Base-by-base conservation (phyloP, 2,329 filamentous ascomycete species). In the Thermochaetoides dissita region DNA sequence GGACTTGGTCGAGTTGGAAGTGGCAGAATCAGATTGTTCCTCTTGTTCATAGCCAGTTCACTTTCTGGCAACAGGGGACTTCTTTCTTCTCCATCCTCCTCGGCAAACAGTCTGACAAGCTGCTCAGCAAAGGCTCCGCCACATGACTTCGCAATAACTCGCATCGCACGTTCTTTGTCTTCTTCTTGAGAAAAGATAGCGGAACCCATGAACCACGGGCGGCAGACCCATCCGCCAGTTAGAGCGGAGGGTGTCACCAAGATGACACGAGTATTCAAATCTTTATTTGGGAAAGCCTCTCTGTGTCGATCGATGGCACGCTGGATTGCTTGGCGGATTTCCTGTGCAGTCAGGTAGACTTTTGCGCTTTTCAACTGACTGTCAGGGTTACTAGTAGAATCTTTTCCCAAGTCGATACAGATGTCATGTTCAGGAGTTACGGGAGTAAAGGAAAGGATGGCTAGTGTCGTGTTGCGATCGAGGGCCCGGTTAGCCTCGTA, bases 181-280 rank as follows among this genome's bases (percentile, higher is more conserved):
- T 38, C 6, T 38, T 41, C 10, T 42, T 30, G 7, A 9, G 8
- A 7, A 37, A 24, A 10, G 42, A 24, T 7, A 30, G 12, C 2
- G 11, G 7, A 8, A 35, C 35, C 34, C 30, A 49, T 45, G 11
- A 51, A 36, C 8, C 41, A 43, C 8, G 51, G 49, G 2, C 46
- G 35, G 39, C 51, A 53, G 32, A 43, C n/a, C 51, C 51, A 53
- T n/a, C 51, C 49, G 28, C 45, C 48, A 6, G 51, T 52, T 7
- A 53, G 44, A 1, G 51, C 42, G 17, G 51, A 52, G 3, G 46
- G 40, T 10, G 48, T 51, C 36, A 53, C 34, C 10, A 51, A 36
- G 0, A 45, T 43, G 7, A 51, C 43, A 1, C 41, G 43, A 7
- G 48, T 37, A 5, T 46, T n/a, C 6, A 32, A 35, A 12, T 45